These are phyloP conservation scores for Paxillus involutus DNA, from an alignment of 768 basidiomycete species.

Conservation along the genomic window DNA sequence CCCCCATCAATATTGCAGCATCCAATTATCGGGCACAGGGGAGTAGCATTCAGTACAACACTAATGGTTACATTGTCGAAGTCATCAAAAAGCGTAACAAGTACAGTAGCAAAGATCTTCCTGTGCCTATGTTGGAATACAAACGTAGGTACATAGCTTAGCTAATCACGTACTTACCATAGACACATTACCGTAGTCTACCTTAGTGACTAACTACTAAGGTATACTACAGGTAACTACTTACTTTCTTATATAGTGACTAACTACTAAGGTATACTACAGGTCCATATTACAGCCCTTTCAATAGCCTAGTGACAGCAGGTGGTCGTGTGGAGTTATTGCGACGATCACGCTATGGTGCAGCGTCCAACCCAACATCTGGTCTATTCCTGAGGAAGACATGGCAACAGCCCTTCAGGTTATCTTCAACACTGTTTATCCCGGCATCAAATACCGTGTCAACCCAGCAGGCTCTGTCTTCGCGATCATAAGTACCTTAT, in stretches of 20 bases:
- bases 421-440: slow-evolving; percentile 1
- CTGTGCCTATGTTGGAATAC: no score
- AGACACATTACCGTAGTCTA: no score
- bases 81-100: not conserved
- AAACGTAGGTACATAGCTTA: no score
- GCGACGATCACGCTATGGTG: not conserved
- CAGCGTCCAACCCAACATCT: not conserved
- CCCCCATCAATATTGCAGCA: no score
- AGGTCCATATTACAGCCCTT: no score
- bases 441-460: not conserved
- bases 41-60: no score
- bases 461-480: not conserved
- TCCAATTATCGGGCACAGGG: no score
- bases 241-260: no score
- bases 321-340: not conserved
- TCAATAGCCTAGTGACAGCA: not conserved
- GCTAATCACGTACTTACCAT: no score
- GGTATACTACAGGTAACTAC: no score
- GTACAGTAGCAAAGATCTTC: not conserved
- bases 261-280: no score
- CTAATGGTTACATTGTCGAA: not conserved
- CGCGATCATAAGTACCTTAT: not conserved
- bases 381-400: not conserved
- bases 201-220: no score
- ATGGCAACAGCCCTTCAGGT: not conserved